Conservation (phyloP, 2,329 filamentous ascomycete genomes). For the Mycosphaerella arachidis region DNA sequence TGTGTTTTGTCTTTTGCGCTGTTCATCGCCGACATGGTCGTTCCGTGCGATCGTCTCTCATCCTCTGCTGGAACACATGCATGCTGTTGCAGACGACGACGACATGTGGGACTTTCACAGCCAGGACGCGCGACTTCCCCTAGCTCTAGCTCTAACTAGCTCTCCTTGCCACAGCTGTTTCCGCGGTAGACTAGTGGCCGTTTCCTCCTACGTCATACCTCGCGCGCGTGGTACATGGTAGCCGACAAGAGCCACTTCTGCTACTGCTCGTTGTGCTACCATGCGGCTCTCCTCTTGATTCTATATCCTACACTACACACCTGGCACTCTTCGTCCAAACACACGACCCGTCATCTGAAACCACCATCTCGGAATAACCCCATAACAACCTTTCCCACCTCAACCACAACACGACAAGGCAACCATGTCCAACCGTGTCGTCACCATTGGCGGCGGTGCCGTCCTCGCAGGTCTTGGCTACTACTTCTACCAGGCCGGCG, state of each 20-base stretch:
- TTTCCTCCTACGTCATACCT: background rate
- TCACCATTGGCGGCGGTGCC: slow-evolving; percentile 47
- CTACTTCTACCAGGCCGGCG: slow-evolving; percentile 86
- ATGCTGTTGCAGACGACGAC: background rate
- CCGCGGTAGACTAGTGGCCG: background rate
- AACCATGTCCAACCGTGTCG: slow-evolving; percentile 23
- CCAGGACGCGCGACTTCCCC: background rate
- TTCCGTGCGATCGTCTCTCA: background rate
- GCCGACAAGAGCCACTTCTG: background rate
- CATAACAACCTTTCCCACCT: background rate
- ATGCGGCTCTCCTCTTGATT: background rate
- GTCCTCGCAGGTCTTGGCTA: slow-evolving; percentile 69
- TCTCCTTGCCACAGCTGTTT: background rate
- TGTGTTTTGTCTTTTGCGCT: background rate
- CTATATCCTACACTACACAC: background rate
- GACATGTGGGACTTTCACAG: background rate
- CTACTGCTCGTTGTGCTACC: background rate
- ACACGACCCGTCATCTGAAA: background rate
- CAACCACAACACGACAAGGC: slow-evolving; percentile 2
- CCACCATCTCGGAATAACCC: background rate
- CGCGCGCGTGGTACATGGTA: background rate
- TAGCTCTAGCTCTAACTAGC: background rate
- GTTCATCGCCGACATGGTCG: slow-evolving; percentile 6
- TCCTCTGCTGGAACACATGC: background rate
- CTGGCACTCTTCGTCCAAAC: background rate